Conservation (phyloP, 2,329 filamentous ascomycete genomes). For the Aspergillus sojae region DNA sequence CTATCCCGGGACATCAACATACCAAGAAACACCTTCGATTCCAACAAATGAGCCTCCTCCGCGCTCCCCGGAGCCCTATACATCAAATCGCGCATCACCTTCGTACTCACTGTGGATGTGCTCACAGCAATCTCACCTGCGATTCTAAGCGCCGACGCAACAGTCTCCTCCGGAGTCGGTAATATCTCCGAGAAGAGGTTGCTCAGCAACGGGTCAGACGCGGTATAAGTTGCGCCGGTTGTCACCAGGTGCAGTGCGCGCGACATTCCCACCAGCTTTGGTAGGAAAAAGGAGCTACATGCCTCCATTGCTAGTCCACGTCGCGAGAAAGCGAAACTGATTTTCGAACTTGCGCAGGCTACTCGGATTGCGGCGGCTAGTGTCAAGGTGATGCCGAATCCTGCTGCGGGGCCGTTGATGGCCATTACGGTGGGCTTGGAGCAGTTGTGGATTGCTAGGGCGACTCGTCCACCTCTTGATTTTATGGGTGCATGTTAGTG, state of each 20-base stretch:
- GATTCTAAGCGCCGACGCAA: conserved; percentile 63
- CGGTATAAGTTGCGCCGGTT: conserved; percentile 62
- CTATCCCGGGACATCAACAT: conserved; percentile 13
- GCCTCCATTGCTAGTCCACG: conserved; percentile 72
- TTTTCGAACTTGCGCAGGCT: conserved; percentile 57
- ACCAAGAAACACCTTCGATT: conserved; percentile 36
- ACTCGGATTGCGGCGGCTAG: conserved; percentile 44
- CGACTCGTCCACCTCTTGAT: conserved; percentile 50
- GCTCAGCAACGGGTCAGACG: conserved; percentile 50
- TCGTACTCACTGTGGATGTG: conserved; percentile 49
- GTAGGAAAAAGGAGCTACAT: conserved; percentile 69
- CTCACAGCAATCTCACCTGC: conserved; percentile 64
- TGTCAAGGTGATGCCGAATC: conserved; percentile 65
- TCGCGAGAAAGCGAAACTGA: conserved; percentile 71
- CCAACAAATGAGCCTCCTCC: conserved; percentile 68
- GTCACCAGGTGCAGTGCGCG: conserved; percentile 67
- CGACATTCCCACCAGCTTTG: conserved; percentile 65
- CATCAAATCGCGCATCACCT: conserved; percentile 64
- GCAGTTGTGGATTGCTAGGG: conserved; percentile 60
- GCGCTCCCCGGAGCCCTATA: conserved; percentile 66
- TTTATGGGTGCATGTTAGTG: not conserved
- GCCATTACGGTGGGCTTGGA: conserved; percentile 62
- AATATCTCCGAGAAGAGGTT: conserved; percentile 66
- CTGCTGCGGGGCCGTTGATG: conserved; percentile 62
- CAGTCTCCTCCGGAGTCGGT: conserved; percentile 57